Percentiles rank a stretch among this genome's conserved stretches.
Evolutionary conservation across 345 rosid species (phyloP).

Genomic region (Eucalyptus camaldulensis): DNA sequence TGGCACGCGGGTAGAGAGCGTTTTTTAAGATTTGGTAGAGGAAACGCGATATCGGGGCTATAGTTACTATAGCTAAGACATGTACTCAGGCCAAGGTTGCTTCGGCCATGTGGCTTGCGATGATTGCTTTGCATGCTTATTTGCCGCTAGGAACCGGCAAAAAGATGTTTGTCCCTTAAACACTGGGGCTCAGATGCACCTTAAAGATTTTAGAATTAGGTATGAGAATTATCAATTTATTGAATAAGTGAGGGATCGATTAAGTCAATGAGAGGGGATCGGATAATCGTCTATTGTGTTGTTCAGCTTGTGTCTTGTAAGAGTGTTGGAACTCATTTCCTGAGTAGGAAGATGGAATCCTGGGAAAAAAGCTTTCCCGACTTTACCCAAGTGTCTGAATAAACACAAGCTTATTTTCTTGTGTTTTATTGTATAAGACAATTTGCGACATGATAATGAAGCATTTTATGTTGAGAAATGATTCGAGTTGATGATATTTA

Average conservation of each 20-base stretch:
- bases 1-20: neutral
- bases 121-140: neutral
- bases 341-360: neutral
- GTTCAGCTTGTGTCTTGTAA: neutral
- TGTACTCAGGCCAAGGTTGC: neutral
- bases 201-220: neutral
- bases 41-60: neutral
- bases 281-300: neutral
- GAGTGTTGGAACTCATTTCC: neutral
- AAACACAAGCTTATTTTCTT: neutral
- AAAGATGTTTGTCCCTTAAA: neutral
- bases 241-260: neutral
- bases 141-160: neutral
- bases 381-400: too few species aligned
- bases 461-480: neutral
- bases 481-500: neutral
- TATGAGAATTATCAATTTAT: neutral
- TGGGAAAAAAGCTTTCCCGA: neutral
- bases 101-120: neutral
- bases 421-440: too few species aligned
- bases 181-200: neutral
- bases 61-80: neutral
- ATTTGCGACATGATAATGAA: neutral
- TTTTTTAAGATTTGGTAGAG: neutral
- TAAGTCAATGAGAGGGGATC: neutral